These are phyloP conservation scores for Spathaspora boniae DNA, from an alignment of 805 yeast genomes.

Conservation along the genomic window DNA sequence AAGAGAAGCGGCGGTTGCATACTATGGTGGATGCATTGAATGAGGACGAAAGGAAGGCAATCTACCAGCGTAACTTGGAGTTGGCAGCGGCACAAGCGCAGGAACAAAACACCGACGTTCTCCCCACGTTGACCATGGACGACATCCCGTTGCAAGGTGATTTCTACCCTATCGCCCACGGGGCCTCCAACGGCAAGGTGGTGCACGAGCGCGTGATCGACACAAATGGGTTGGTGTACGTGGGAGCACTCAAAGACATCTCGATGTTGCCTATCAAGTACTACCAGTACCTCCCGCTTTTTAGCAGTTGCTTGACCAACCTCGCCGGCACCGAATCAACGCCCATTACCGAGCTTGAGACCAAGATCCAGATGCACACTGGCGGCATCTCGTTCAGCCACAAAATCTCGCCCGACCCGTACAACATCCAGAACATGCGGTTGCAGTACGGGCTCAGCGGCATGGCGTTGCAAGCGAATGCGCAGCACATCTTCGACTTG, in stretches of 20 bases:
- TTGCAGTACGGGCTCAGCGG: slow-evolving; percentile 62
- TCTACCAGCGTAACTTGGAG: slow-evolving; percentile 57
- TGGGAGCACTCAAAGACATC: slow-evolving; percentile 63
- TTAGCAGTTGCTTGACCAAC: slow-evolving; percentile 74
- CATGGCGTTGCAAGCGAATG: slow-evolving; percentile 64
- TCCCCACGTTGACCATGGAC: slow-evolving; percentile 71
- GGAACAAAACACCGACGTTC: slow-evolving; percentile 67
- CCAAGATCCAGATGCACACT: slow-evolving; percentile 73
- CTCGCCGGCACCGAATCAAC: slow-evolving; percentile 73
- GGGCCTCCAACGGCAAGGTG: slow-evolving; percentile 26
- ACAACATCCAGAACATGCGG: slow-evolving; percentile 42
- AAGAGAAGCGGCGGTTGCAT: slow-evolving; percentile 55
- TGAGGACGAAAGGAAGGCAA: slow-evolving; percentile 52
- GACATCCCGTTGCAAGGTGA: slow-evolving; percentile 69
- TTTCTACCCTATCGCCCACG: slow-evolving; percentile 23
- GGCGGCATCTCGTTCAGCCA: slow-evolving; percentile 78
- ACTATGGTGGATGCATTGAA: slow-evolving; percentile 41
- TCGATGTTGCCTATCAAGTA: slow-evolving; percentile 57
- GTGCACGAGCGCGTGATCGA: slow-evolving; percentile 53
- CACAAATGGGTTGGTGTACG: slow-evolving; percentile 80
- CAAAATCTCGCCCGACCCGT: slow-evolving; percentile 54
- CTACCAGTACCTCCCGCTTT: slow-evolving; percentile 70
- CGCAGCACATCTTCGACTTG: slow-evolving; percentile 56
- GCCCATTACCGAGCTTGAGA: slow-evolving; percentile 78
- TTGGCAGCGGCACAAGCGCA: slow-evolving; percentile 63